These are phyloP conservation scores for Styphnolobium japonicum DNA, from an alignment of 306 rosid species.

Conservation along the genomic window DNA sequence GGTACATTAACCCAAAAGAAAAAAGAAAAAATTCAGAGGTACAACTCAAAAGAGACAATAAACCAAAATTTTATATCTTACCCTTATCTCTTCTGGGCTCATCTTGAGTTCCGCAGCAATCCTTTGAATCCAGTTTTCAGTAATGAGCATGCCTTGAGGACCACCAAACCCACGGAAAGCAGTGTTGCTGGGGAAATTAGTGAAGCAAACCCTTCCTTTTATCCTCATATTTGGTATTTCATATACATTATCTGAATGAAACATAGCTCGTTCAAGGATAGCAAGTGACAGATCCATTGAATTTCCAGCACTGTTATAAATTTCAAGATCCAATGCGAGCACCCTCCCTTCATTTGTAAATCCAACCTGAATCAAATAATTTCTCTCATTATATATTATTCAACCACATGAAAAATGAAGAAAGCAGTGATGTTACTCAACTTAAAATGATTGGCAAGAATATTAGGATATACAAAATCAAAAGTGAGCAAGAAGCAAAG, in stretches of 20 bases:
- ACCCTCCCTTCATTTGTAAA: conserved; percentile 90
- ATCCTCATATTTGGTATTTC: conserved; percentile 92
- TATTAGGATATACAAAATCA: conserved; percentile 4
- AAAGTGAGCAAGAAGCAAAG: conserved; percentile 7
- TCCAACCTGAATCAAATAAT: conserved; percentile 61
- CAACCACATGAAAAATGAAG: conserved; percentile 16
- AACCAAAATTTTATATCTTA: conserved; percentile 34
- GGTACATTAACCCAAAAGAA: background rate
- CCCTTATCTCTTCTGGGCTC: conserved; percentile 85
- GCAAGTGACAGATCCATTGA: conserved; percentile 86
- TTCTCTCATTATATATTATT: conserved; percentile 15
- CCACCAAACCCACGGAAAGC: conserved; percentile 99
- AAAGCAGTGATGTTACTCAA: background rate
- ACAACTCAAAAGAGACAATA: background rate
- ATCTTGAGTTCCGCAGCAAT: conserved; percentile 75
- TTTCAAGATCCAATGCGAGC: conserved; percentile 80
- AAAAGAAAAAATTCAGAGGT: conserved; percentile 16
- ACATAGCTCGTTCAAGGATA: conserved; percentile 92
- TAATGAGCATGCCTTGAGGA: conserved; percentile 95
- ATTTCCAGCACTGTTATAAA: conserved; percentile 91
- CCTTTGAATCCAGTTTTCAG: conserved; percentile 94
- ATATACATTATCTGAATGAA: conserved; percentile 93
- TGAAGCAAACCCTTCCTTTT: conserved; percentile 78
- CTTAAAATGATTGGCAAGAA: background rate
- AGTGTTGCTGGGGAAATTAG: conserved; percentile 85